These are phyloP conservation scores for Blepharisma japonicum DNA, from an alignment of 73 alveolate genomes.

Conservation along the genomic window DNA sequence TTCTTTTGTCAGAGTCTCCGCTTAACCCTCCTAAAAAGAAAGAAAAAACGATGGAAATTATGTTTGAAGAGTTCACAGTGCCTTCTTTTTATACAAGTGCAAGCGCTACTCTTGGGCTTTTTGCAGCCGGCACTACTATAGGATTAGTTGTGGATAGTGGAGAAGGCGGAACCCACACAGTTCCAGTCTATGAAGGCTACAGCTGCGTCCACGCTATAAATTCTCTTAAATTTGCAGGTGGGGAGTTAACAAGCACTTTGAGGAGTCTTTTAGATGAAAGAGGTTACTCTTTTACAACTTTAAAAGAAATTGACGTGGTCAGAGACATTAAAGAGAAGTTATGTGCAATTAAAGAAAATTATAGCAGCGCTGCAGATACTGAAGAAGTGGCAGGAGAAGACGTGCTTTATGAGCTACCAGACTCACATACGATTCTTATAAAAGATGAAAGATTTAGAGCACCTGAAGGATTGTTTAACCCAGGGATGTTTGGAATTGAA, in stretches of 20 bases:
- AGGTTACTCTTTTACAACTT: constrained; percentile 54
- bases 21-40: constrained; percentile 34
- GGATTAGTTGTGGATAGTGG: constrained; percentile 73
- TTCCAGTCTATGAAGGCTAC: constrained; percentile 72
- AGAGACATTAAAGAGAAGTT: constrained; percentile 58
- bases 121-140: constrained; percentile 36
- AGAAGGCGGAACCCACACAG: constrained; percentile 61
- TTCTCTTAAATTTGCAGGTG: constrained; percentile 58
- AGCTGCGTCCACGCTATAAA: constrained; percentile 49
- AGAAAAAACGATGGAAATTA: constrained; percentile 36
- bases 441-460: constrained; percentile 48
- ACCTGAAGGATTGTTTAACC: constrained; percentile 58
- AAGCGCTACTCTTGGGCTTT: constrained; percentile 33
- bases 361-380: constrained; percentile 29
- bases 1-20: constrained; percentile 52
- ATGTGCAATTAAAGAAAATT: constrained; percentile 47
- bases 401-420: constrained; percentile 59
- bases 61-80: constrained; percentile 47
- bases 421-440: constrained; percentile 42
- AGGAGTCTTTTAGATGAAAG: constrained; percentile 40
- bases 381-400: neutral
- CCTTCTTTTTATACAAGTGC: constrained; percentile 23
- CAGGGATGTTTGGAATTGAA: constrained; percentile 47
- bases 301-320: constrained; percentile 60
- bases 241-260: constrained; percentile 48